Evolutionary conservation across 768 basidiomycete genomes (phyloP).

Genomic region (Lentinula guzmanii): DNA sequence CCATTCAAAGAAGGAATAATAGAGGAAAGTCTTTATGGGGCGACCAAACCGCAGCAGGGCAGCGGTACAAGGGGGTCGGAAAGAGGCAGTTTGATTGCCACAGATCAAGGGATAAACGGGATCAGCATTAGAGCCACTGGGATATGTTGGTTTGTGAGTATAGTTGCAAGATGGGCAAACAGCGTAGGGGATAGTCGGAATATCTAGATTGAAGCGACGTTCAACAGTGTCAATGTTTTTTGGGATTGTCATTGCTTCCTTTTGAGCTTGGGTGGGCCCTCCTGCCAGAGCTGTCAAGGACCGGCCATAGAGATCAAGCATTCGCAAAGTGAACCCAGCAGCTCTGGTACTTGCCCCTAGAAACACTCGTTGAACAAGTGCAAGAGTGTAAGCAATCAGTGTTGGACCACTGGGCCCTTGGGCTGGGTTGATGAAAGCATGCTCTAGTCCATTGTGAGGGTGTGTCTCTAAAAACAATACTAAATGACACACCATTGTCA

Average conservation of each 20-base stretch:
- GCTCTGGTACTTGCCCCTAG: background rate
- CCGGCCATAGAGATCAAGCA: background rate
- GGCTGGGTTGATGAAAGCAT: background rate
- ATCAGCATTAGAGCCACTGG: background rate
- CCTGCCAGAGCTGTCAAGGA: background rate
- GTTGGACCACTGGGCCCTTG: background rate
- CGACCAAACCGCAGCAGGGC: background rate
- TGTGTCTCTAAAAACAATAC: too few species aligned
- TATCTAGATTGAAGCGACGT: background rate
- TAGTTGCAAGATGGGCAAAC: constrained; percentile 1
- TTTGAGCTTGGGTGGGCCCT: background rate
- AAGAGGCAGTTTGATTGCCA: background rate
- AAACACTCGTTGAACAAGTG: background rate
- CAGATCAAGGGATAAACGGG: background rate
- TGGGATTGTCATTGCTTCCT: background rate
- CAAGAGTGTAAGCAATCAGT: background rate
- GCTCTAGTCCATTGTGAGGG: too few species aligned
- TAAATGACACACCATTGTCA: too few species aligned
- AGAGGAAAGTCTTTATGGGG: constrained; percentile 3
- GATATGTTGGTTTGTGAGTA: background rate
- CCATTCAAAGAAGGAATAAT: constrained; percentile 7
- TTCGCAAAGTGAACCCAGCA: background rate
- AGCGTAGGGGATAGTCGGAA: background rate
- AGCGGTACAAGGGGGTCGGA: background rate
- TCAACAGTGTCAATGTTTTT: background rate